Evolutionary conservation across 768 basidiomycete species (phyloP), one percentile per base, ranked within the genome.

Genomic region (Panellus pusillus): DNA sequence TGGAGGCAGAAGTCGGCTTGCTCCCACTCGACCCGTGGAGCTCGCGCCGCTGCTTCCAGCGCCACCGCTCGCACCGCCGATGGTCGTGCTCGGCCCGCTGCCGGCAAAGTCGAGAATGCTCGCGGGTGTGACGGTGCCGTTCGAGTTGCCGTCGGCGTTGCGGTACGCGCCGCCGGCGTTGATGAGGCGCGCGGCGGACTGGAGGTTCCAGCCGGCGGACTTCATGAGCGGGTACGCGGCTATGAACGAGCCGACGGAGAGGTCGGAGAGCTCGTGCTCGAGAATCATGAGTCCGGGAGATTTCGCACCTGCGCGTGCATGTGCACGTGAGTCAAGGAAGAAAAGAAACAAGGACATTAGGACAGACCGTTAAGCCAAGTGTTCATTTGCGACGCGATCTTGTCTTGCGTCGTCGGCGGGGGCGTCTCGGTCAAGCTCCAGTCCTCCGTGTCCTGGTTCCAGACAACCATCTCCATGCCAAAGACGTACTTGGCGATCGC

Each of bases 261-360:
- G 66, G 36, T 79, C 70, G 36, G 75, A 77, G 24, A 86, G 71
- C 70, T 96, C 94, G 70, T 98, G 94, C 66, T 96, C 88, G 56
- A 96, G 78, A 49, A 91, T 75, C 55, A 92, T 75, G 17, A 94
- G 78, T 24, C 94, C 94, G 6, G 91, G 86, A 8, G 69, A 72
- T 67, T 93, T 91, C 42, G 88, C 71, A 29, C 84, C 49, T 40
- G 17, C 32, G 14, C 14, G 36, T 17, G 36, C 12, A 17, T 4
- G n/a, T 12, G n/a, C 12, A 6, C n/a, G 36, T 20, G 3, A 20
- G n/a, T 20, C 17, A 40, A 40, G 17, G 39, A 20, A n/a, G 19
- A 40, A 15, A 40, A 20, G 9, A 18, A 15, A 20, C 32, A 6
- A 9, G 12, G 12, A 40, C 13, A 17, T 17, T 4, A 6, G n/a